Percentiles rank a stretch among this genome's conserved stretches.
phyloP scores from a whole-genome alignment of 257 asterid species.

The Solanum gandarillasii region DNA sequence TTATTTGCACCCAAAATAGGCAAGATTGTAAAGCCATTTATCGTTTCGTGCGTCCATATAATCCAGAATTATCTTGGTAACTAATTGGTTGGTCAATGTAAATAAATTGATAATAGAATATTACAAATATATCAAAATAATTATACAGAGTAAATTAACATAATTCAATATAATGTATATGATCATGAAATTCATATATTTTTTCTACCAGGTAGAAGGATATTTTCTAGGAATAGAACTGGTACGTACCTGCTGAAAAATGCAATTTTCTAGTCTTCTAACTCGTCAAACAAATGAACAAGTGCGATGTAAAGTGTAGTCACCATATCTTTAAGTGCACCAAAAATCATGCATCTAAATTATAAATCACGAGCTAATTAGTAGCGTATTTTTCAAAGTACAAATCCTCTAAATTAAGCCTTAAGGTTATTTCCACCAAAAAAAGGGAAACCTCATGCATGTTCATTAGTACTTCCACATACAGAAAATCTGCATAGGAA shows the following conservation, averaged over 20 bases:
- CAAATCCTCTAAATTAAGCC: not conserved
- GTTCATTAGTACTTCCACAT: not conserved
- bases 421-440: not conserved
- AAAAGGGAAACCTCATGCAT: not conserved
- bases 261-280: not conserved
- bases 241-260: not conserved
- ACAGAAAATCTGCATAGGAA: not conserved
- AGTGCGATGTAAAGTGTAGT: not conserved
- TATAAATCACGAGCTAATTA: not conserved
- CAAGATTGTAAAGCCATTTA: not conserved
- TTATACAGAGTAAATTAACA: not conserved
- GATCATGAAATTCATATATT: not conserved
- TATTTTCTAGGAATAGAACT: not conserved
- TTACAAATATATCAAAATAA: not conserved
- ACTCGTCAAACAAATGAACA: not conserved
- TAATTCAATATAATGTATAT: not conserved
- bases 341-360: not conserved
- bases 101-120: not conserved
- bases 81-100: not conserved
- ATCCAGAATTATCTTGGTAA: not conserved
- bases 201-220: too few species aligned
- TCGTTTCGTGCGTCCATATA: not conserved
- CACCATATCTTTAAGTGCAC: not conserved
- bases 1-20: not conserved
- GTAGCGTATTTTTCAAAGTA: not conserved